Conservation (phyloP, 805 yeast genomes). For the Starmerella etchellsii region DNA sequence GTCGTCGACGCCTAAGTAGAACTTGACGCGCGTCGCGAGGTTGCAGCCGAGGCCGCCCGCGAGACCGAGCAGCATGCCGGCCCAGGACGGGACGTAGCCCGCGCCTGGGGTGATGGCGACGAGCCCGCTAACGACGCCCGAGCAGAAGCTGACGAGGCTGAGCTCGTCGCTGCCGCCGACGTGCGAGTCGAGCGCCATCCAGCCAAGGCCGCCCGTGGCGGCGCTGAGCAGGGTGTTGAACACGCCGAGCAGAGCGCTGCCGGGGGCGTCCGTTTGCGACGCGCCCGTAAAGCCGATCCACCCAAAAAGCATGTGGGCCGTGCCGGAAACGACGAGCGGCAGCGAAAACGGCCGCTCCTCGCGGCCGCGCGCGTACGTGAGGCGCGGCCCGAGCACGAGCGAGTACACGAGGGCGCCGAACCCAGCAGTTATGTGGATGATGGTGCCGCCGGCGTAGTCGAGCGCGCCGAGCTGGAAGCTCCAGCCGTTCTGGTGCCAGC, state of each 20-base stretch:
- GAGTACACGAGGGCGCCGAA: conserved; percentile 61
- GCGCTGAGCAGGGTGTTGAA: conserved; percentile 44
- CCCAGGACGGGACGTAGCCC: conserved; percentile 80
- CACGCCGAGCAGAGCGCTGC: conserved; percentile 35
- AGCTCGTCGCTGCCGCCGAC: conserved; percentile 29
- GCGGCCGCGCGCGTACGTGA: conserved; percentile 36
- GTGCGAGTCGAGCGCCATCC: conserved; percentile 33
- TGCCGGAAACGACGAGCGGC: conserved; percentile 53
- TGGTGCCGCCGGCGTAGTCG: conserved; percentile 70
- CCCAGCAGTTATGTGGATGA: conserved; percentile 61
- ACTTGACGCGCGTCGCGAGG: conserved; percentile 72
- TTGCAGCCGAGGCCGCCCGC: conserved; percentile 67
- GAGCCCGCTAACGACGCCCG: conserved; percentile 86
- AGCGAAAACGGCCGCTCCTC: conserved; percentile 46
- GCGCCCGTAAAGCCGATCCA: conserved; percentile 76
- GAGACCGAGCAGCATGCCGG: conserved; percentile 61
- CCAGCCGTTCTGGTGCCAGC: conserved; percentile 64
- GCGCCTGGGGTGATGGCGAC: conserved; percentile 97
- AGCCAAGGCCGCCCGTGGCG: conserved; percentile 35
- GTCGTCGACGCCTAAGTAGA: conserved; percentile 65
- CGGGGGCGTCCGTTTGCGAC: conserved; percentile 33
- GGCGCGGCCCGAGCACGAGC: conserved; percentile 50
- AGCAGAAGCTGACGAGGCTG: conserved; percentile 89
- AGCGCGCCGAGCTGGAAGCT: conserved; percentile 44
- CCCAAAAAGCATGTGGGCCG: conserved; percentile 59